phyloP scores from a whole-genome alignment of 2,329 filamentous ascomycete genomes.

The Thielaviopsis ethacetica region DNA sequence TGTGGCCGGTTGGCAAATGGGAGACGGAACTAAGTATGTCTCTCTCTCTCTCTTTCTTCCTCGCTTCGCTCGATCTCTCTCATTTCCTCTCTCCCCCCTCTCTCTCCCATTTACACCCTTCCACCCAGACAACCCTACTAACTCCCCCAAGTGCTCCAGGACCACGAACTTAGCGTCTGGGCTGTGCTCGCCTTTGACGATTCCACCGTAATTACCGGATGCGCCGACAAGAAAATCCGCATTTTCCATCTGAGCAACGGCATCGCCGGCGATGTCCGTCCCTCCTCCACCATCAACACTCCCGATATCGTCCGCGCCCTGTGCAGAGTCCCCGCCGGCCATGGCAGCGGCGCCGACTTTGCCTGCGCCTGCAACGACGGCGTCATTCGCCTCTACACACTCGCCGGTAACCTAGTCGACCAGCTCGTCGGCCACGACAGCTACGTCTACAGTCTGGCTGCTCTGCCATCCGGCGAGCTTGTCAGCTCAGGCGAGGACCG shows the following conservation, averaged over 20 bases:
- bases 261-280: slow-evolving; percentile 36
- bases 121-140: background rate
- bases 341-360: slow-evolving; percentile 76
- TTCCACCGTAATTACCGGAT: slow-evolving; percentile 73
- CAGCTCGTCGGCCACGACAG: slow-evolving; percentile 80
- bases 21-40: slow-evolving; percentile 42
- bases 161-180: slow-evolving; percentile 71
- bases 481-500: slow-evolving; percentile 88
- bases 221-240: slow-evolving; percentile 77
- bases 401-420: slow-evolving; percentile 59
- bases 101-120: background rate
- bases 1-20: slow-evolving; percentile 82
- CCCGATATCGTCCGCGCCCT: slow-evolving; percentile 79
- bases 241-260: slow-evolving; percentile 57
- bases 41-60: background rate
- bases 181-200: slow-evolving; percentile 73
- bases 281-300: slow-evolving; percentile 41
- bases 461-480: slow-evolving; percentile 67
- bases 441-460: slow-evolving; percentile 78
- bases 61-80: background rate
- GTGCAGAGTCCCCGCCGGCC: slow-evolving; percentile 57
- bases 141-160: slow-evolving; percentile 36
- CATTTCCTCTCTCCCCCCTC: background rate
- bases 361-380: slow-evolving; percentile 91
- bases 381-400: slow-evolving; percentile 70